Percentiles rank a stretch among this genome's conserved stretches.
Conservation (phyloP, 129 eudicot genomes). For the Escallonia herrerae region DNA sequence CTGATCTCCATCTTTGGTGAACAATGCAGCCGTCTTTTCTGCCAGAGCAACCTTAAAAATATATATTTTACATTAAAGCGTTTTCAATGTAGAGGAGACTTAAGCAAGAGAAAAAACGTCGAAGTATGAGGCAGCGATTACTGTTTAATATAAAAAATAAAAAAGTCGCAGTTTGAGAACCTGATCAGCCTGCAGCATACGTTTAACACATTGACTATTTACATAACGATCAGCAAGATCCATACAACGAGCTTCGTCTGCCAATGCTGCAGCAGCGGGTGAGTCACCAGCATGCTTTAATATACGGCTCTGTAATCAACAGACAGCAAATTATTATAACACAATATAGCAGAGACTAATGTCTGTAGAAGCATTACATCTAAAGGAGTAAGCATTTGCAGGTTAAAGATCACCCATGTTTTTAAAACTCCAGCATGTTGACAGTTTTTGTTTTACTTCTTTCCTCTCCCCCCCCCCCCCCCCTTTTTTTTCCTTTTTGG, state of each 20-base stretch:
- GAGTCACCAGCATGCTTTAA: conserved; percentile 92
- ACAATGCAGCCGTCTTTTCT: conserved; percentile 89
- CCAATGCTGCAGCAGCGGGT: conserved; percentile 92
- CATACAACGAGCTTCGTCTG: conserved; percentile 98
- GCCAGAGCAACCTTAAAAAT: conserved; percentile 71
- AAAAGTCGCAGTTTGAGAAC: conserved; percentile 13
- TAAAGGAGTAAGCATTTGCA: no score
- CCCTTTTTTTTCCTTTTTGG: no score
- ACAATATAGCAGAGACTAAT: not conserved
- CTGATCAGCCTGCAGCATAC: conserved; percentile 99
- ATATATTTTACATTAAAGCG: not conserved
- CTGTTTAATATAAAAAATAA: not conserved
- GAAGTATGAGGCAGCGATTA: not conserved
- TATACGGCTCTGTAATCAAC: conserved; percentile 63
- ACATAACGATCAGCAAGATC: conserved; percentile 99
- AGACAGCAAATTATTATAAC: conserved; percentile 3
- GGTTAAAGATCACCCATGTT: no score
- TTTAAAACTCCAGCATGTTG: no score
- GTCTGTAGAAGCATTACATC: no score
- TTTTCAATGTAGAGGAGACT: not conserved
- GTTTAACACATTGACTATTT: conserved; percentile 91
- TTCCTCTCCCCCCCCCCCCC: no score
- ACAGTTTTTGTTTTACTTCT: no score
- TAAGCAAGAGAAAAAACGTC: not conserved
- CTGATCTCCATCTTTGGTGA: conserved; percentile 99